Percentiles rank a stretch among this genome's conserved stretches.
These are phyloP conservation scores for Cyclotella sp. DNA, from an alignment of 108 stramenopile genomes.

Conservation along the genomic window DNA sequence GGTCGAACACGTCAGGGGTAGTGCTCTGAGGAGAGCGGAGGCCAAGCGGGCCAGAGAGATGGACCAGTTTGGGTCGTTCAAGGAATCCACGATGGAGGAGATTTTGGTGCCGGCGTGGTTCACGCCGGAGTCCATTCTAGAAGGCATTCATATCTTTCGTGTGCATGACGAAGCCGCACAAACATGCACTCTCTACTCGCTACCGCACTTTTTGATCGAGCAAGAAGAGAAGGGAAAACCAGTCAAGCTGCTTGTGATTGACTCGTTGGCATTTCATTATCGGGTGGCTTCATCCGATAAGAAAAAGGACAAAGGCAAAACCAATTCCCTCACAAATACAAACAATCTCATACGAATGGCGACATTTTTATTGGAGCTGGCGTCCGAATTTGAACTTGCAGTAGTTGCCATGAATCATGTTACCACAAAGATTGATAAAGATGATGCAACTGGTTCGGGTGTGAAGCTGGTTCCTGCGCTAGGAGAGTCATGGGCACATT, in stretches of 20 bases:
- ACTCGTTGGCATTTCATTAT: conserved; percentile 96
- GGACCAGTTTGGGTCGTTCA: not conserved
- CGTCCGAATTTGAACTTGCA: conserved; percentile 68
- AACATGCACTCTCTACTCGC: conserved; percentile 74
- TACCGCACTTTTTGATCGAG: conserved; percentile 58
- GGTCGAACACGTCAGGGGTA: conserved; percentile 61
- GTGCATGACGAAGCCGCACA: conserved; percentile 88
- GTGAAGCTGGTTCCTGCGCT: conserved; percentile 83
- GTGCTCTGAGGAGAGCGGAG: conserved; percentile 42
- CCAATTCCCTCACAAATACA: conserved; percentile 65
- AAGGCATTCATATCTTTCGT: conserved; percentile 92
- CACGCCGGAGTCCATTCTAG: conserved; percentile 67
- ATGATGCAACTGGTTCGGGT: conserved; percentile 23
- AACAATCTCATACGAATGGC: conserved; percentile 72
- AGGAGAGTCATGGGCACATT: conserved; percentile 96
- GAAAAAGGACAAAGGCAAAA: conserved; percentile 8
- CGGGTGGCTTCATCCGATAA: conserved; percentile 52
- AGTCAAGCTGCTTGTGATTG: conserved; percentile 86
- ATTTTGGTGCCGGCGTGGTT: conserved; percentile 50
- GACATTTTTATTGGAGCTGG: conserved; percentile 75
- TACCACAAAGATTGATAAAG: conserved; percentile 77
- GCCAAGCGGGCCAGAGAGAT: conserved; percentile 14
- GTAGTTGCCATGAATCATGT: conserved; percentile 95
- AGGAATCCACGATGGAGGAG: not conserved
- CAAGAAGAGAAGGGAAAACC: conserved; percentile 46